Percentiles rank a stretch among this genome's conserved stretches.
Conservation (phyloP, 2,329 filamentous ascomycete genomes). For the Trichoderma sp. region DNA sequence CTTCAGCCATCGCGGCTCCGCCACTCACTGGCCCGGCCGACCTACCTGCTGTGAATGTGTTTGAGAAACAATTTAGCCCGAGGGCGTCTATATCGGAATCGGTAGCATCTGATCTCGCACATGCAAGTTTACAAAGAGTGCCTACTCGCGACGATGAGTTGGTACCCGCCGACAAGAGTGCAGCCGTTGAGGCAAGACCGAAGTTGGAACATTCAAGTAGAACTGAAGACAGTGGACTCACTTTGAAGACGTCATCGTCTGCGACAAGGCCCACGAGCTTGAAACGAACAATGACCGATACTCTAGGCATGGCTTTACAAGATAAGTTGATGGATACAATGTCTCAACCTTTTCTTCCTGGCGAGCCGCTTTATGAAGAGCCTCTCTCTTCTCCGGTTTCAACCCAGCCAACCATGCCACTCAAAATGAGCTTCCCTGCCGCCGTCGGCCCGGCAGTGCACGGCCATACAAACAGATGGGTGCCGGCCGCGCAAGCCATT, state of each 20-base stretch:
- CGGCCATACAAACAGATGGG: conserved; percentile 87
- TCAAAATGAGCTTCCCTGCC: conserved; percentile 48
- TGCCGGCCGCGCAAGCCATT: conserved; percentile 90
- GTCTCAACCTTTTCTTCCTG: conserved; percentile 74
- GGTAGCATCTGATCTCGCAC: conserved; percentile 42
- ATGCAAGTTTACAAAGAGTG: conserved; percentile 38
- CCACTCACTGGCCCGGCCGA: conserved; percentile 82
- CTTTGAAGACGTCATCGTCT: conserved; percentile 58
- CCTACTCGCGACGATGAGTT: conserved; percentile 30
- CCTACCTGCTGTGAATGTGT: conserved; percentile 74
- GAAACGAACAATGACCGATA: conserved; percentile 88
- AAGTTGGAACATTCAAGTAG: conserved; percentile 57
- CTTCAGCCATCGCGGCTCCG: conserved; percentile 47
- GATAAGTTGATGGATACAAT: conserved; percentile 84
- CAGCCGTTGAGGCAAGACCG: conserved; percentile 42
- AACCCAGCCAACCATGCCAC: conserved; percentile 46
- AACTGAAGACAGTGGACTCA: conserved; percentile 59
- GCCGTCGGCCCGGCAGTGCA: conserved; percentile 68
- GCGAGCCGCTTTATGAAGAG: conserved; percentile 43
- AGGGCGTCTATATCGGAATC: conserved; percentile 56
- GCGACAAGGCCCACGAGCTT: conserved; percentile 66
- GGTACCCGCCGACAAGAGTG: conserved; percentile 27
- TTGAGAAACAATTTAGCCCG: conserved; percentile 77
- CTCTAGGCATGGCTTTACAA: conserved; percentile 73
- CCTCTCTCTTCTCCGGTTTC: conserved; percentile 49